Base-by-base conservation (phyloP, 768 basidiomycete genomes). In the Daedaleopsis nitida region DNA sequence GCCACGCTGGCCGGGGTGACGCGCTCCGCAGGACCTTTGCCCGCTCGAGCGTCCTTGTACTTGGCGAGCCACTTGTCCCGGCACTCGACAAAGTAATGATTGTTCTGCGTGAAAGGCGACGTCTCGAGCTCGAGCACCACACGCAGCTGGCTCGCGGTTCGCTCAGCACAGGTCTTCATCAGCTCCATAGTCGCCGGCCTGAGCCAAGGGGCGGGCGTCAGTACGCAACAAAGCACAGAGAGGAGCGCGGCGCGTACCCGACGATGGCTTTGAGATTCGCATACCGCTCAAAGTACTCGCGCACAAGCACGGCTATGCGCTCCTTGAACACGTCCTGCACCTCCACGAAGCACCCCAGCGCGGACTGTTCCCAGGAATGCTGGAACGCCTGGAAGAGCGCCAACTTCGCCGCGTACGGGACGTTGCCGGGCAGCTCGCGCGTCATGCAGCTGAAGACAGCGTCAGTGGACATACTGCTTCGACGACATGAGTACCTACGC, bases 371-470 rank as follows among this genome's bases (percentile, higher is more conserved):
- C 83, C 83, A 84, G 11, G 70, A n/a, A 6, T 43, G 48, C 23
- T 77, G 78, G 53, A 74, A 78, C 12, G 66, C 62, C 3, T 62
- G 62, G 32, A 85, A 82, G 35, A 81, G 73, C 17, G 66, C 65
- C 5, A 64, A 61, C 58, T 79, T 81, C 16, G 78, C 80, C 19
- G 71, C 69, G 51, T 76, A 81, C 0, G 81, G 81, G 14, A 80
- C 68, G 43, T 81, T 77, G 9, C 74, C 70, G 0, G 80, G 80
- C 12, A 82, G 75, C 45, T 82, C 80, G 73, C 80, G 80, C 2
- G 70, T 74, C 34, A 73, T 72, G 9, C 74, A 73, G 12, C 81
- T 81, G 24, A 27, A 52, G 14, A 5, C 51, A 27, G 35, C 9
- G 14, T n/a, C 48, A 34, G 21, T 32, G 27, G 27, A 21, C 50